phyloP scores from a whole-genome alignment of 192 early-diverging fungal species.

The Backusella mclennaniae region DNA sequence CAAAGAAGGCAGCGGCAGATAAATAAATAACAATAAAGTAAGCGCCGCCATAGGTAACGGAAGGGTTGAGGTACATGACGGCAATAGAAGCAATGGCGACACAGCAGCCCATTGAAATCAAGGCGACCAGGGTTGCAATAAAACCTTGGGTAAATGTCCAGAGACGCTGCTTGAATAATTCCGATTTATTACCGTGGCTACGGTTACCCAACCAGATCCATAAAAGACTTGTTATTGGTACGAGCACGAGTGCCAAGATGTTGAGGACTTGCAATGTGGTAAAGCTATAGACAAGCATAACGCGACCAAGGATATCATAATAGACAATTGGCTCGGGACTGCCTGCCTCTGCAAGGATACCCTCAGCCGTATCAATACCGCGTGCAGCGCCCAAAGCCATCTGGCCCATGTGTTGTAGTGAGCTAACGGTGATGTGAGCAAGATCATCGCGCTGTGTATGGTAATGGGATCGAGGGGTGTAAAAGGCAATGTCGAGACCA shows the following conservation, averaged over 20 bases:
- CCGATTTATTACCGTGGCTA: neutral
- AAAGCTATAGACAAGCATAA: constrained; percentile 41
- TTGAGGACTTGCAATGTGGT: constrained; percentile 22
- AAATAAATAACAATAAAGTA: neutral
- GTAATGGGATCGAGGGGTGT: constrained; percentile 60
- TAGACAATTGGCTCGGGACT: constrained; percentile 38
- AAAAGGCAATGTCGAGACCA: constrained; percentile 69
- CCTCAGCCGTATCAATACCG: constrained; percentile 47
- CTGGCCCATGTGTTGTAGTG: constrained; percentile 68
- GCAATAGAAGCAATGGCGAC: neutral
- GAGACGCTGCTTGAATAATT: neutral
- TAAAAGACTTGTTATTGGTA: constrained; percentile 22
- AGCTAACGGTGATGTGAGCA: constrained; percentile 45
- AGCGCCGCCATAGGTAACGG: constrained; percentile 7
- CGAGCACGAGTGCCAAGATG: constrained; percentile 14
- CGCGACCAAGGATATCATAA: constrained; percentile 46
- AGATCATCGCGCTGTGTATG: constrained; percentile 60
- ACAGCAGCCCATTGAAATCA: neutral
- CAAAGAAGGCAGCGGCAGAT: neutral
- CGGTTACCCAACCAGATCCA: constrained; percentile 5
- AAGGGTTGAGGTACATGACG: constrained; percentile 11
- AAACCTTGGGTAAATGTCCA: neutral
- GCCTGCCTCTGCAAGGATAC: constrained; percentile 31
- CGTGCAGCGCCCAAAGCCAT: constrained; percentile 48
- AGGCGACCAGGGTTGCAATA: neutral